Evolutionary conservation across 345 rosid species (phyloP).

Genomic region (Lumnitzera littorea): DNA sequence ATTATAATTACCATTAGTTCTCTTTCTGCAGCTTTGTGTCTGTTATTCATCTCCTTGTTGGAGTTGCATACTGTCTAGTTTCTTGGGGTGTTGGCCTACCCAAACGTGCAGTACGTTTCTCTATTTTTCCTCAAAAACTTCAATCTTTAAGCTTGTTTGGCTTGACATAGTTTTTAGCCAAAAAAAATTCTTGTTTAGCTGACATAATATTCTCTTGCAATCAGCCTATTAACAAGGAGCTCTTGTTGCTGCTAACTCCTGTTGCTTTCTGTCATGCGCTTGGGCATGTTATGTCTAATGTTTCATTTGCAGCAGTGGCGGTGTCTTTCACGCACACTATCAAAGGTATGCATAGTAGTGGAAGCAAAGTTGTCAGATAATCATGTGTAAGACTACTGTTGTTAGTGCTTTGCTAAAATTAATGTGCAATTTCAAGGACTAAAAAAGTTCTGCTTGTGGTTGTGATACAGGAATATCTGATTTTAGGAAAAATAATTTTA

Average conservation of each 20-base stretch:
- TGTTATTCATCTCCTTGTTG: constrained; percentile 84
- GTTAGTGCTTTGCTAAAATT: no score
- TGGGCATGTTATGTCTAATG: constrained; percentile 91
- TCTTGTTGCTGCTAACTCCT: constrained; percentile 74
- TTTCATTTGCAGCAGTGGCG: constrained; percentile 96
- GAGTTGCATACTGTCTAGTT: constrained; percentile 77
- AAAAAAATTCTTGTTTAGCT: background rate
- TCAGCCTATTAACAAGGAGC: constrained; percentile 78
- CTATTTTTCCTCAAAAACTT: background rate
- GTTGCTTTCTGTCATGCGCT: constrained; percentile 91
- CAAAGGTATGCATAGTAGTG: constrained; percentile 42
- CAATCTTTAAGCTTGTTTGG: background rate
- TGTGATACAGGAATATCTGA: no score
- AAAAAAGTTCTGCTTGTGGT: no score
- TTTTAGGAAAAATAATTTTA: no score
- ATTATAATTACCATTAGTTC: no score
- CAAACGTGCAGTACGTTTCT: constrained; percentile 80
- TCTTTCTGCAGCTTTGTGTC: constrained; percentile 66
- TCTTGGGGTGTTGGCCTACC: constrained; percentile 97
- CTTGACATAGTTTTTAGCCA: no score
- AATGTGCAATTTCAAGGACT: no score
- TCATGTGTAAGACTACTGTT: background rate
- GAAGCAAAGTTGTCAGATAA: background rate
- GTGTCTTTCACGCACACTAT: constrained; percentile 95
- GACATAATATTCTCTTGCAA: background rate